A percentile compares a stretch with the other conserved stretches of the same genome.
Evolutionary conservation across 768 basidiomycete species (phyloP).

Genomic region (Pleurotus djamor): DNA sequence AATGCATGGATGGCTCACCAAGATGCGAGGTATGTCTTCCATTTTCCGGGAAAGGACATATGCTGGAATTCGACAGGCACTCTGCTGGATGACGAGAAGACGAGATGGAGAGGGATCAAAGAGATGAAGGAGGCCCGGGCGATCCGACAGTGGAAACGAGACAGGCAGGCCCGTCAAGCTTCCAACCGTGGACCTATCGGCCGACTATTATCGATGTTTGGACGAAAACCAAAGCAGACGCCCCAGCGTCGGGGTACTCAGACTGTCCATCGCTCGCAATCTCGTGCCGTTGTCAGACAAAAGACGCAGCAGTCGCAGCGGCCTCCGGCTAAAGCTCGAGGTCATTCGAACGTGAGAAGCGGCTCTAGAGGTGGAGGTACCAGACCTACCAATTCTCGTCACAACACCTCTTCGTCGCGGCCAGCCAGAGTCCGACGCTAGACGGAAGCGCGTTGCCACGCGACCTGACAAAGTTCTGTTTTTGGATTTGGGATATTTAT

Average conservation of each 20-base stretch:
- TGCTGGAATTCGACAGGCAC: conserved; percentile 48
- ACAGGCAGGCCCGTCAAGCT: conserved; percentile 14
- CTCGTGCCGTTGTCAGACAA: conserved; percentile 2
- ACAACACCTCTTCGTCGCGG: conserved; percentile 2
- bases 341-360: neutral
- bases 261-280: neutral
- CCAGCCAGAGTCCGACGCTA: conserved; percentile 5
- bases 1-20: conserved; percentile 79
- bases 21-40: conserved; percentile 32
- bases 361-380: neutral
- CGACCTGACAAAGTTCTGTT: neutral
- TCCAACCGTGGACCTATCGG: conserved; percentile 14
- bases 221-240: conserved; percentile 2
- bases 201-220: conserved; percentile 11
- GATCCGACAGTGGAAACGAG: conserved; percentile 18
- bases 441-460: neutral
- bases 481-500: neutral
- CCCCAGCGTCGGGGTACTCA: neutral
- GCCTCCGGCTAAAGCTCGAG: neutral
- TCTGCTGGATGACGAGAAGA: conserved; percentile 55
- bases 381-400: neutral
- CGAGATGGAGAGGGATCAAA: conserved; percentile 61
- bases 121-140: conserved; percentile 62
- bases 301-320: neutral
- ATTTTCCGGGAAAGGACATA: neutral